Evolutionary conservation across 495 filamentous ascomycete genomes (phyloP), one percentile per base, ranked within the genome.

Genomic region (Talaromyces nanjingensis): DNA sequence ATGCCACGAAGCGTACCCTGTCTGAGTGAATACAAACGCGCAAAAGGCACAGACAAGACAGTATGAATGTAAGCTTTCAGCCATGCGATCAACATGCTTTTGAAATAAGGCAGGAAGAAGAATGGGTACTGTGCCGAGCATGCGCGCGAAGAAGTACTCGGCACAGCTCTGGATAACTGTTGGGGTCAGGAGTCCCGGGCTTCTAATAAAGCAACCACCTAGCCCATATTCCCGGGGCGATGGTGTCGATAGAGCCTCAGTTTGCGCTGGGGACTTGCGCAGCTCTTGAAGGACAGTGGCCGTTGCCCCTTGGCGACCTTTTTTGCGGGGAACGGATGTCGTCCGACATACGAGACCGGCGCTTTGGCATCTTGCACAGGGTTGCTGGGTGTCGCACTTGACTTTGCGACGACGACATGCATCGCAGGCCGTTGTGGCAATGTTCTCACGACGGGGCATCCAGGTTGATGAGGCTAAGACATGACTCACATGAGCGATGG

Each of bases 391-490:
- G n/a, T 47, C 65, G 71, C 89, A 91, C 73, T 90, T 90, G 71
- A 93, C 87, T 75, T 93, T 94, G 63, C 90, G 86, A 47, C 89
- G 84, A 75, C 92, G 90, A 75, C 90, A 94, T 71, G 86, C 88
- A 74, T 91, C 89, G 80, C 89, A 92, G 55, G 89, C 89, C 68
- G 86, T 76, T 72, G 89, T 89, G 65, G 84, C 37, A 42, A 42
- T 42, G 37, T 42, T 42, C 37, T 42, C 22, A 24, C 22, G 37
- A 42, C 37, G 57, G 16, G 59, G 47, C 47, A 52, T 52, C 1
- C 47, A 52, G 47, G 47, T 52, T 52, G 47, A 24, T 52, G 47
- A 42, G 47, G 47, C 47, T 24, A n/a, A 24, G n/a, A 20, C 29
- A 31, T 31, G 29, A 31, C 29, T 31, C 29, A 6, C n/a, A 24